A percentile compares a stretch with the other conserved stretches of the same genome.
These are phyloP conservation scores for Leccinum fibrillosum DNA, from an alignment of 768 basidiomycete genomes.

Conservation along the genomic window DNA sequence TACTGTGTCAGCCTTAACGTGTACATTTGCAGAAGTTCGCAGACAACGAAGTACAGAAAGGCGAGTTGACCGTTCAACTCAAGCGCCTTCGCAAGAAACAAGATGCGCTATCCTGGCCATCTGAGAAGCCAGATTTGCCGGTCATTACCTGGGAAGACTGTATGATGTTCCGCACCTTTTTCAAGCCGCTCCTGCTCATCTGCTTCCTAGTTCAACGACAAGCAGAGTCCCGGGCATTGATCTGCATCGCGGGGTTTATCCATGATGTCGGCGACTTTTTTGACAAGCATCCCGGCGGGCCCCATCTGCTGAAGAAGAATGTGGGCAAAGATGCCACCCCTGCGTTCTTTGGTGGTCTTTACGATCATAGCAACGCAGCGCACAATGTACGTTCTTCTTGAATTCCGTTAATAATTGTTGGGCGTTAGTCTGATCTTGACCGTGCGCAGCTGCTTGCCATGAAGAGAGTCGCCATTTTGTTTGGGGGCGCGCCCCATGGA, in stretches of 20 bases:
- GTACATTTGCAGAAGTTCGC: conserved; percentile 37
- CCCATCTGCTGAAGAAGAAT: conserved; percentile 74
- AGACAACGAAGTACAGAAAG: conserved; percentile 71
- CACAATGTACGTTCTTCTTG: conserved; percentile 54
- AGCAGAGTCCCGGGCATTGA: conserved; percentile 69
- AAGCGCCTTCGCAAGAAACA: conserved; percentile 76
- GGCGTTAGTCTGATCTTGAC: too few relatives aligned
- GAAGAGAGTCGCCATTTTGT: conserved; percentile 9
- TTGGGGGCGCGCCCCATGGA: conserved; percentile 8
- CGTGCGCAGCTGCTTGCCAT: conserved; percentile 4
- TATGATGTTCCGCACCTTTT: conserved; percentile 31
- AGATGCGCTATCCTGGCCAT: conserved; percentile 76
- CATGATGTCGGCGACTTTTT: conserved; percentile 79
- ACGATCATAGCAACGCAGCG: conserved; percentile 79
- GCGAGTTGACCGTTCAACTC: conserved; percentile 86
- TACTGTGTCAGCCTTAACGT: neutral
- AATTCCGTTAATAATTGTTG: too few relatives aligned
- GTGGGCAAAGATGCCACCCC: conserved; percentile 89
- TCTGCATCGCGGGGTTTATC: conserved; percentile 86
- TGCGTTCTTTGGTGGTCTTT: conserved; percentile 88
- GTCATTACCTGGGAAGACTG: conserved; percentile 83
- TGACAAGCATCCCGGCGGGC: conserved; percentile 87
- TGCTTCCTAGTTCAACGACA: conserved; percentile 65
- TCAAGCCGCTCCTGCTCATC: conserved; percentile 5
- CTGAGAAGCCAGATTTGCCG: conserved; percentile 67